Evolutionary conservation across 371 early-diverging fungal genomes (phyloP).

Genomic region (Mortierella polycephala): DNA sequence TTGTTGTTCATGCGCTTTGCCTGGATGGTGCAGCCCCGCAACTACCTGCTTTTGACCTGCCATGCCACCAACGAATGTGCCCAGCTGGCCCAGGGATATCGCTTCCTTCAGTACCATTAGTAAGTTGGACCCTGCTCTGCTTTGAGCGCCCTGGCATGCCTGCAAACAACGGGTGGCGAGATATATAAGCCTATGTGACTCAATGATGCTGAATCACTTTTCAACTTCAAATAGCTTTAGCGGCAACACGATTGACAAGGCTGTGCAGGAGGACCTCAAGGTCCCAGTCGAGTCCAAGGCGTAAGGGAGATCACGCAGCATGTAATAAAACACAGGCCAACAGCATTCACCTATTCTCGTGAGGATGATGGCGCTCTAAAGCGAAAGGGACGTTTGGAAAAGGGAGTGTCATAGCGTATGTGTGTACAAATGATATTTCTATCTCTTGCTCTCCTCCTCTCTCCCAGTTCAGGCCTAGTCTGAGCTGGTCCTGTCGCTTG

Average conservation of each 20-base stretch:
- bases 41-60: constrained; percentile 92
- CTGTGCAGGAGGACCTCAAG: constrained; percentile 40
- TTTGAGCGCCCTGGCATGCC: constrained; percentile 1
- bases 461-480: no score
- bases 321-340: background rate
- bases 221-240: constrained; percentile 42
- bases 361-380: background rate
- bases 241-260: constrained; percentile 39
- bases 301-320: background rate
- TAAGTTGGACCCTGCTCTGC: constrained; percentile 4
- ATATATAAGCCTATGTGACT: no score
- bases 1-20: constrained; percentile 96
- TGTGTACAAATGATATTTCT: no score
- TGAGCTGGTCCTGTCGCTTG: no score
- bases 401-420: no score
- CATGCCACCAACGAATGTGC: constrained; percentile 92
- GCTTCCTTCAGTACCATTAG: constrained; percentile 82
- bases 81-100: constrained; percentile 87
- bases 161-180: background rate
- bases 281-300: constrained; percentile 36
- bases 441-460: no score
- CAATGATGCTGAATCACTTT: background rate
- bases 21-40: constrained; percentile 90
- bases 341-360: background rate
- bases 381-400: background rate